A percentile compares a stretch with the other conserved stretches of the same genome.
phyloP scores from a whole-genome alignment of 2,329 filamentous ascomycete genomes.

The Cytospora schulzeri region DNA sequence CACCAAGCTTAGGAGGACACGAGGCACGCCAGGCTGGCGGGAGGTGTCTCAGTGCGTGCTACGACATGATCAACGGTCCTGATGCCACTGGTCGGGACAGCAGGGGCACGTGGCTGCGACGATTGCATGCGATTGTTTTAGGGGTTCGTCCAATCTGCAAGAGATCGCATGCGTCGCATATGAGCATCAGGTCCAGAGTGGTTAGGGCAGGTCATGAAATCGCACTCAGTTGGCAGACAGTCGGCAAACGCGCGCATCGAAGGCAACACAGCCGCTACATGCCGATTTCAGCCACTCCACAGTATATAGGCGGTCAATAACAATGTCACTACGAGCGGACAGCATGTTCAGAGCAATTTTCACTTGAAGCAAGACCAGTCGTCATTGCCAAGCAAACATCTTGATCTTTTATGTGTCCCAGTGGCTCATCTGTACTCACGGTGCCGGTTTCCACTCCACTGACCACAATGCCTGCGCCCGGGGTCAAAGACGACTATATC shows the following conservation, averaged over 20 bases:
- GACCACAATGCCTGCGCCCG: constrained; percentile 8
- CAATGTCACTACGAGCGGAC: not conserved
- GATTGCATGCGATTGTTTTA: not conserved
- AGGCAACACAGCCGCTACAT: not conserved
- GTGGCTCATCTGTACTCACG: not conserved
- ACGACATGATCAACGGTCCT: not conserved
- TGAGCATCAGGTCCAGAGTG: not conserved
- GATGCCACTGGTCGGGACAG: not conserved
- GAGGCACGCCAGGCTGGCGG: not conserved
- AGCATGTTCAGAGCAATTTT: not conserved
- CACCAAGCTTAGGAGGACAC: not conserved
- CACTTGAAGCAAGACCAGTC: too few relatives aligned
- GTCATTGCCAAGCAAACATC: not conserved
- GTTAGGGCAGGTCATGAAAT: not conserved
- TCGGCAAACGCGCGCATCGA: not conserved
- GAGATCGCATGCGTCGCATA: not conserved
- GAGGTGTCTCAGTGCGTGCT: not conserved
- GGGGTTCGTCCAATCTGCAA: not conserved
- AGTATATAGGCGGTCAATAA: not conserved
- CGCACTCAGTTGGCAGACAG: not conserved
- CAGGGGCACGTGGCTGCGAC: not conserved
- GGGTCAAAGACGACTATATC: constrained; percentile 5
- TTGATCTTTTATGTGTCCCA: too few relatives aligned
- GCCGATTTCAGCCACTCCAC: not conserved
- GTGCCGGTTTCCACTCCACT: constrained; percentile 11